A percentile compares a stretch with the other conserved stretches of the same genome.
Conservation (phyloP, 179 eudicot genomes). For the Drosera spatulata region DNA sequence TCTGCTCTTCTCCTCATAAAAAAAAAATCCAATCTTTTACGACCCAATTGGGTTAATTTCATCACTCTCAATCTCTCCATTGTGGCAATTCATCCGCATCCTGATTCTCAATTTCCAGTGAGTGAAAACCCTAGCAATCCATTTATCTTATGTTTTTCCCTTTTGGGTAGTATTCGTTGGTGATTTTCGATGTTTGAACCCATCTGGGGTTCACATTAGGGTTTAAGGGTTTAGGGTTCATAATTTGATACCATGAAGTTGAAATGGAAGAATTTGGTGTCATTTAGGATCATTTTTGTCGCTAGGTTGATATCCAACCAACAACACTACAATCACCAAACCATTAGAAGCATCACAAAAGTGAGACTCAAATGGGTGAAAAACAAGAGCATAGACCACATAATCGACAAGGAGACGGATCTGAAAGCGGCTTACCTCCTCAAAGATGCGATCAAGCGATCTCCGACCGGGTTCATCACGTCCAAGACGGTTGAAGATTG, state of each 20-base stretch:
- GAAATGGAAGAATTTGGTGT: conserved; percentile 2
- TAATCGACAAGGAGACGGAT: conserved; percentile 71
- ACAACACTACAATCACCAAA: conserved; percentile 16
- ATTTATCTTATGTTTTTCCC: too few species aligned
- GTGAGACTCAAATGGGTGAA: conserved; percentile 92
- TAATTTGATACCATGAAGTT: conserved; percentile 10
- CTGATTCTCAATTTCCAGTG: too few species aligned
- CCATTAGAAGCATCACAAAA: conserved; percentile 33
- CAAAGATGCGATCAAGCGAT: conserved; percentile 64
- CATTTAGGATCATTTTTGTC: background rate
- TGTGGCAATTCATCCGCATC: too few species aligned
- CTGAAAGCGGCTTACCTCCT: conserved; percentile 80
- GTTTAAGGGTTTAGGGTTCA: too few species aligned
- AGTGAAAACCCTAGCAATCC: too few species aligned
- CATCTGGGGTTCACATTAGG: too few species aligned
- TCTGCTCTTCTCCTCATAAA: too few species aligned
- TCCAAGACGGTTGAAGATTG: conserved; percentile 47
- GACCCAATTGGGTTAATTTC: too few species aligned
- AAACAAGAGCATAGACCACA: conserved; percentile 58
- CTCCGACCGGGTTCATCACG: conserved; percentile 54
- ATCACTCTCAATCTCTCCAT: too few species aligned
- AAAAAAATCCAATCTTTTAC: too few species aligned
- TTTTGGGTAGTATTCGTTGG: too few species aligned
- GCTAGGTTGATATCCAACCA: background rate
- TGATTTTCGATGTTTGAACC: too few species aligned